These are phyloP conservation scores for Zygnema circumcarinatum DNA, from an alignment of 139 green algal species.

Conservation along the genomic window DNA sequence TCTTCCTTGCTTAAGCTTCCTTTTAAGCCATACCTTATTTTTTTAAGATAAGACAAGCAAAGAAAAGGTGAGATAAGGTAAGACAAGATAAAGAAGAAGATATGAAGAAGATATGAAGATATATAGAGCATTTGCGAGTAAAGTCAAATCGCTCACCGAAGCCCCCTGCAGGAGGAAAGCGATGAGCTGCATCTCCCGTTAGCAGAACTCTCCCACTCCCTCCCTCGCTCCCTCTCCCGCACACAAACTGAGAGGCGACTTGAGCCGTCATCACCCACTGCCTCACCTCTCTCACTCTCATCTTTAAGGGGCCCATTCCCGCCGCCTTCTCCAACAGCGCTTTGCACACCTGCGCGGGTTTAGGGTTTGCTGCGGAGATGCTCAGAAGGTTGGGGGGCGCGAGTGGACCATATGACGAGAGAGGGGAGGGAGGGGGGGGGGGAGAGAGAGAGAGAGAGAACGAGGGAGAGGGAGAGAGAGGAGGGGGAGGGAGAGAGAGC, in stretches of 20 bases:
- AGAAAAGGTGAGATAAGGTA: background rate
- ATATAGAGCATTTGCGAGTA: background rate
- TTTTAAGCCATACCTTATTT: background rate
- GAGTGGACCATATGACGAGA: background rate
- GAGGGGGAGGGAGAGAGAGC: too few species aligned
- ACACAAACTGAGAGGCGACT: slow-evolving; percentile 74
- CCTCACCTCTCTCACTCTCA: slow-evolving; percentile 66
- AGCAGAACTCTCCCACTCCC: slow-evolving; percentile 77
- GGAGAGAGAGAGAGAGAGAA: too few species aligned
- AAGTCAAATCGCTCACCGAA: slow-evolving; percentile 86
- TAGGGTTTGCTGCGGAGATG: background rate
- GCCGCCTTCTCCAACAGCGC: background rate
- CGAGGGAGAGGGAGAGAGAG: too few species aligned
- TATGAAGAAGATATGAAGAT: background rate
- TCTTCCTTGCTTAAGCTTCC: background rate
- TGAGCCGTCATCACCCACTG: slow-evolving; percentile 87
- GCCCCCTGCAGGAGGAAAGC: slow-evolving; percentile 87
- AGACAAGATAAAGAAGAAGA: background rate
- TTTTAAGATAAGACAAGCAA: background rate
- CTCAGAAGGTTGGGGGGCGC: background rate
- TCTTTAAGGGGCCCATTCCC: background rate
- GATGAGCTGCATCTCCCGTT: slow-evolving; percentile 89
- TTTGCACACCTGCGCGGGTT: slow-evolving; percentile 26
- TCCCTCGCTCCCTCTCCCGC: background rate
- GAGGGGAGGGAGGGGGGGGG: background rate